Conservation (phyloP, 2,329 filamentous ascomycete species). For the Monilinia fructicola region DNA sequence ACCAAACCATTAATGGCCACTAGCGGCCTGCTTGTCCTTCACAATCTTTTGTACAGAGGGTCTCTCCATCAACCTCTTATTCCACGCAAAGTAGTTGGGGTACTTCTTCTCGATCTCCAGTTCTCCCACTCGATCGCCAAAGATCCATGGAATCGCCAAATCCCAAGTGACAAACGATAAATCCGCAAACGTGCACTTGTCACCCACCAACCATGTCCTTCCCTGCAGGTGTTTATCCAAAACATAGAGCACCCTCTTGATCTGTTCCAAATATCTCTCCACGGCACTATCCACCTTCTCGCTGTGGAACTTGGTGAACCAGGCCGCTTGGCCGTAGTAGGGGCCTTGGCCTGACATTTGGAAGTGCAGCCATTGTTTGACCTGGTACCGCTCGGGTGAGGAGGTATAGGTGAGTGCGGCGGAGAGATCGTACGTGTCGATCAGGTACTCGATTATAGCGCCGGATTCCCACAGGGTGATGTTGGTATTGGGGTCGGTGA, state of each 20-base stretch:
- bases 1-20: background rate
- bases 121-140: conserved; percentile 22
- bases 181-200: conserved; percentile 45
- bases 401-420: background rate
- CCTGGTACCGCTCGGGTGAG: background rate
- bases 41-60: conserved; percentile 29
- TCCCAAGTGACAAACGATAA: conserved; percentile 30
- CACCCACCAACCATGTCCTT: conserved; percentile 43
- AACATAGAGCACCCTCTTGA: conserved; percentile 41
- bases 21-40: conserved; percentile 25
- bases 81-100: conserved; percentile 30
- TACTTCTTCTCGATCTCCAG: conserved; percentile 32
- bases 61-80: conserved; percentile 26
- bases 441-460: conserved; percentile 47
- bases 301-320: conserved; percentile 40
- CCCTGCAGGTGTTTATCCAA: conserved; percentile 44
- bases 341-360: conserved; percentile 8
- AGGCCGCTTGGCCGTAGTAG: conserved; percentile 27
- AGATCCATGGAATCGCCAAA: conserved; percentile 23
- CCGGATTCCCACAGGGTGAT: conserved; percentile 42
- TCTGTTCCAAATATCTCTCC: conserved; percentile 47
- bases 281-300: conserved; percentile 47
- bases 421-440: conserved; percentile 42
- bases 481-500: conserved; percentile 44
- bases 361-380: background rate